Conservation (phyloP, 1,139 yeast genomes). For the Scheffersomyces cryptocercus region DNA sequence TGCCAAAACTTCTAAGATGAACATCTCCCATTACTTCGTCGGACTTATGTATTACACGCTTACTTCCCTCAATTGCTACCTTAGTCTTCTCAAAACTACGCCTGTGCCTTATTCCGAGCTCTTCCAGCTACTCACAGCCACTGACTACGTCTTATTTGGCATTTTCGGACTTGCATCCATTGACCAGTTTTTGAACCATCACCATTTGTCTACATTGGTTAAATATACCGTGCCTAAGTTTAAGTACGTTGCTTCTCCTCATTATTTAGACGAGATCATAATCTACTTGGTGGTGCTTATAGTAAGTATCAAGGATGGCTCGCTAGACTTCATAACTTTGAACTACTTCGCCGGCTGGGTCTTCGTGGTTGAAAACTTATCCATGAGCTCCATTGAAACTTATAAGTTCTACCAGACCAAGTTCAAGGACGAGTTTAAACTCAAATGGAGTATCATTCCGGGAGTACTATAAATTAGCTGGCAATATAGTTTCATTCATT, state of each 20-base stretch:
- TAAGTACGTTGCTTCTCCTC: conserved; percentile 64
- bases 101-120: conserved; percentile 9
- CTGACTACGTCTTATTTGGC: conserved; percentile 11
- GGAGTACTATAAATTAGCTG: conserved; percentile 2
- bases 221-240: conserved; percentile 74
- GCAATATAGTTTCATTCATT: not conserved
- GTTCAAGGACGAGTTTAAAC: conserved; percentile 8
- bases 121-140: not conserved
- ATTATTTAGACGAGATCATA: conserved; percentile 73
- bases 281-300: conserved; percentile 50
- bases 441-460: conserved; percentile 11
- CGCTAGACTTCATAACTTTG: conserved; percentile 9
- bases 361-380: conserved; percentile 66
- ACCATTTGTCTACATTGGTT: conserved; percentile 54
- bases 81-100: conserved; percentile 12
- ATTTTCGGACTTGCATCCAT: conserved; percentile 46
- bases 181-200: conserved; percentile 63
- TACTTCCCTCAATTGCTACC: conserved; percentile 21
- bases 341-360: conserved; percentile 28
- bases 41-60: conserved; percentile 68
- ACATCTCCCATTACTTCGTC: conserved; percentile 71
- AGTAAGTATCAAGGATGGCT: conserved; percentile 16
- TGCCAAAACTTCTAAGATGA: conserved; percentile 57
- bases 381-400: conserved; percentile 64
- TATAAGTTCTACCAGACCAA: conserved; percentile 48